These are phyloP conservation scores for Zoysia pacifica DNA, from an alignment of 176 grass and related monocot genomes.

Conservation along the genomic window DNA sequence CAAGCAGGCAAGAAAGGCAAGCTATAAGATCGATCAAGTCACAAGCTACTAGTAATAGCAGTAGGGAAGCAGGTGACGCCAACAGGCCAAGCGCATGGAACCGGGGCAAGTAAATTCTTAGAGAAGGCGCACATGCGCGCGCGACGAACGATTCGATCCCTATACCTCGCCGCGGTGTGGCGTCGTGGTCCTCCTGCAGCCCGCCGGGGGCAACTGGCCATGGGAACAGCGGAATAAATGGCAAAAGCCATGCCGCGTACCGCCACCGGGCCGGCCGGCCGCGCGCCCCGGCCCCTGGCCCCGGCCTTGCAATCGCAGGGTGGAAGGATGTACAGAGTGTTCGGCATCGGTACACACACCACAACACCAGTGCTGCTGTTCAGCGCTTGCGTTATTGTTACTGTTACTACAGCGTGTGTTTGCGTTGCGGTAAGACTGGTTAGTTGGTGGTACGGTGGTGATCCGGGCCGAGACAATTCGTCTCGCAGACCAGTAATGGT, in stretches of 20 bases:
- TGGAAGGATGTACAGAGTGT: constrained; percentile 50
- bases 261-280: background rate
- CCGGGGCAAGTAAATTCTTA: background rate
- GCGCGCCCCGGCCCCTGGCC: no score
- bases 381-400: background rate
- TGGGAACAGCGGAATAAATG: constrained; percentile 43
- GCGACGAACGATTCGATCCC: constrained; percentile 25
- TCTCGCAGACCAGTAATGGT: background rate
- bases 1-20: background rate
- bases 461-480: background rate
- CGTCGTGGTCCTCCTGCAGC: constrained; percentile 30
- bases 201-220: background rate
- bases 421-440: background rate
- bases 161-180: background rate
- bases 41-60: no score
- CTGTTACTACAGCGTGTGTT: background rate
- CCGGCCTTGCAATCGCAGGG: constrained; percentile 36
- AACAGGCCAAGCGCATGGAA: background rate
- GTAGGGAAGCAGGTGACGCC: background rate
- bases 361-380: background rate
- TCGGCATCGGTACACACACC: constrained; percentile 3
- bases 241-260: constrained; percentile 47
- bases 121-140: constrained; percentile 13
- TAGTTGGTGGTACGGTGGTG: background rate
- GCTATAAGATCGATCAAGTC: background rate